Conservation (phyloP, 257 asterid species). For the Plantago elongata region DNA sequence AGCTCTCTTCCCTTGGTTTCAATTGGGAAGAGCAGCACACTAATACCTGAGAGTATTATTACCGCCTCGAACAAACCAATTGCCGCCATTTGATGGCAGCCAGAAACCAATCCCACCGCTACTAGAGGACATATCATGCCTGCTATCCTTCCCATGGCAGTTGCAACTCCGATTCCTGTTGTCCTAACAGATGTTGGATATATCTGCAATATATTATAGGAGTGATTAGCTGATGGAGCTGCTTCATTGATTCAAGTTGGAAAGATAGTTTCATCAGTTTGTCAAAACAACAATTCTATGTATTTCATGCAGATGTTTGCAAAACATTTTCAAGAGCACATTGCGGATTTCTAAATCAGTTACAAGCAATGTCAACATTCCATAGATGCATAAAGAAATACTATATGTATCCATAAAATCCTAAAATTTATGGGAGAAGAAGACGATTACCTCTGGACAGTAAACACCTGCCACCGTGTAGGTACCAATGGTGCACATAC, state of each 20-base stretch:
- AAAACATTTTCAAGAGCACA: no score
- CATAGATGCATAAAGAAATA: no score
- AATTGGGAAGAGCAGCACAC: constrained; percentile 50
- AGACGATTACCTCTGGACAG: constrained; percentile 54
- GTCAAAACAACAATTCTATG: no score
- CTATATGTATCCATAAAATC: no score
- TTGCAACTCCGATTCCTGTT: constrained; percentile 68
- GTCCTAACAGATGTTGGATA: constrained; percentile 81
- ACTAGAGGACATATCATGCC: constrained; percentile 81
- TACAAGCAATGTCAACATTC: no score
- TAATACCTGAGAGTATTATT: constrained; percentile 40
- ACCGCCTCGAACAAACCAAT: constrained; percentile 48
- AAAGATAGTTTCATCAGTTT: no score
- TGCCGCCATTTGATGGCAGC: constrained; percentile 67
- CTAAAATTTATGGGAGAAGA: not conserved
- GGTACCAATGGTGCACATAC: constrained; percentile 48
- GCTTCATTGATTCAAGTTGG: not conserved
- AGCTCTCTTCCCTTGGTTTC: constrained; percentile 64
- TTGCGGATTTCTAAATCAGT: no score
- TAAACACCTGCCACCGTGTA: constrained; percentile 43
- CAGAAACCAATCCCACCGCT: constrained; percentile 59
- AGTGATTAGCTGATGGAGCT: not conserved
- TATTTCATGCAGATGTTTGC: no score
- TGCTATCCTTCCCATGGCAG: constrained; percentile 67
- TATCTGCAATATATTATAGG: constrained; percentile 31